Percentiles rank a stretch among this genome's conserved stretches.
Conservation (phyloP, 139 green algal genomes). For the Chlamydomonas sphaeroides region DNA sequence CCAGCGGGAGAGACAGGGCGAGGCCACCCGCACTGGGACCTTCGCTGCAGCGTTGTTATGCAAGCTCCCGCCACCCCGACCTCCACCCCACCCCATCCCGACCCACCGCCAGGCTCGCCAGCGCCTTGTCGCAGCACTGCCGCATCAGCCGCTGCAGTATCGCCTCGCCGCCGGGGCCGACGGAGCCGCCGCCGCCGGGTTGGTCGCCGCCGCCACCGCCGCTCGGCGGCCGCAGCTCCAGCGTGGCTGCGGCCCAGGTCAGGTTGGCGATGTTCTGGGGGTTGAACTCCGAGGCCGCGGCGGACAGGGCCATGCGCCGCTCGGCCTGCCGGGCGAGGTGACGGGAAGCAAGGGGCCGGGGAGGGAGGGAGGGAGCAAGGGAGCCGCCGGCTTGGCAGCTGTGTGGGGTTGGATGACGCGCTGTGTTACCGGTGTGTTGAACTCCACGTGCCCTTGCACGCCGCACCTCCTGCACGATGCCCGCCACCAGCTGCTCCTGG, state of each 20-base stretch:
- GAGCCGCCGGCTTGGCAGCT: background rate
- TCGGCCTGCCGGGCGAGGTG: too few species aligned
- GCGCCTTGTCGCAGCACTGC: conserved; percentile 8
- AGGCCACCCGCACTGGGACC: too few species aligned
- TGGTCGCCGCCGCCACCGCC: background rate
- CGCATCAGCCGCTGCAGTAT: background rate
- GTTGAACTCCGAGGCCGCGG: too few species aligned
- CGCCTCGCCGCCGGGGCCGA: background rate
- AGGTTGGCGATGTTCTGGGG: conserved; percentile 44
- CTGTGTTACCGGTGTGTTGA: background rate
- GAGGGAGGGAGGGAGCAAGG: too few species aligned
- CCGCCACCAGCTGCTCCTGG: too few species aligned
- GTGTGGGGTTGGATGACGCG: background rate
- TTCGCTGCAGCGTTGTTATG: too few species aligned
- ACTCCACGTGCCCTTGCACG: too few species aligned
- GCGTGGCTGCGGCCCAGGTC: conserved; percentile 30
- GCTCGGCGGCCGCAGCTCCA: conserved; percentile 6
- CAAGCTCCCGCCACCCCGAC: too few species aligned
- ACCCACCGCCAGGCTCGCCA: conserved; percentile 1
- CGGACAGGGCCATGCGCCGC: too few species aligned
- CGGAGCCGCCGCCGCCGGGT: background rate
- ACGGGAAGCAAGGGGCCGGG: too few species aligned
- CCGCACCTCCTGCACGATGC: background rate
- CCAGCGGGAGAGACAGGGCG: too few species aligned
- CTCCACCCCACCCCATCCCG: background rate